Conservation (phyloP, 768 basidiomycete species). For the Panaeolus papilionaceus region DNA sequence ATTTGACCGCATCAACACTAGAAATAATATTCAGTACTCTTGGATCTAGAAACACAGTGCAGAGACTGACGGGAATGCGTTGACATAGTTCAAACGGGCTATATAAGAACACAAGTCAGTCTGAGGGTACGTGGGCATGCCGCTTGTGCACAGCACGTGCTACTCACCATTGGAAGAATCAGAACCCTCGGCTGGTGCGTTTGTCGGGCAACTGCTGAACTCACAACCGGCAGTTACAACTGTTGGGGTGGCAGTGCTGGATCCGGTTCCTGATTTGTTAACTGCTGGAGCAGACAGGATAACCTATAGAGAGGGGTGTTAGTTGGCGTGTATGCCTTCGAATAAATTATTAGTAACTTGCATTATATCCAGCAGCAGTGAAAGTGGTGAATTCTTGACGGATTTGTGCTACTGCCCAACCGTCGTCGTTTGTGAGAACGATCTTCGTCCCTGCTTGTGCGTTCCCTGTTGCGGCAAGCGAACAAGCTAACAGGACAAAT, state of each 20-base stretch:
- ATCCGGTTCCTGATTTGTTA: conserved; percentile 54
- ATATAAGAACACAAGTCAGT: too few relatives aligned
- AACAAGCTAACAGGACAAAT: neutral
- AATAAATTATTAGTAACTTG: neutral
- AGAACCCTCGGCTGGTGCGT: conserved; percentile 49
- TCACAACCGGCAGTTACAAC: conserved; percentile 45
- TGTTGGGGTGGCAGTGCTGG: conserved; percentile 42
- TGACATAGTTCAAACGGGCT: conserved; percentile 44
- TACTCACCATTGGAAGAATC: conserved; percentile 45
- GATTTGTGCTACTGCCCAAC: conserved; percentile 54
- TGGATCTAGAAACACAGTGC: neutral
- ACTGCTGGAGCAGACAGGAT: conserved; percentile 54
- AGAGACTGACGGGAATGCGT: conserved; percentile 39
- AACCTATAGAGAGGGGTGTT: conserved; percentile 34
- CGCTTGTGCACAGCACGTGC: too few relatives aligned
- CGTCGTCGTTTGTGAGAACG: conserved; percentile 43
- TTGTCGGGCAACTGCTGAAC: conserved; percentile 51
- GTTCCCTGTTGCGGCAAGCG: neutral
- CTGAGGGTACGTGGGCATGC: too few relatives aligned
- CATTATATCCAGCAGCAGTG: conserved; percentile 43
- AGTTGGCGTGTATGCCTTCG: neutral
- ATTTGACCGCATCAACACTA: conserved; percentile 39
- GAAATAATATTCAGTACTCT: neutral
- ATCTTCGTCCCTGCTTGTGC: conserved; percentile 25
- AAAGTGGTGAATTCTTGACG: conserved; percentile 48